Evolutionary conservation across 2,329 filamentous ascomycete species (phyloP).

Genomic region (Scorias spongiosa): DNA sequence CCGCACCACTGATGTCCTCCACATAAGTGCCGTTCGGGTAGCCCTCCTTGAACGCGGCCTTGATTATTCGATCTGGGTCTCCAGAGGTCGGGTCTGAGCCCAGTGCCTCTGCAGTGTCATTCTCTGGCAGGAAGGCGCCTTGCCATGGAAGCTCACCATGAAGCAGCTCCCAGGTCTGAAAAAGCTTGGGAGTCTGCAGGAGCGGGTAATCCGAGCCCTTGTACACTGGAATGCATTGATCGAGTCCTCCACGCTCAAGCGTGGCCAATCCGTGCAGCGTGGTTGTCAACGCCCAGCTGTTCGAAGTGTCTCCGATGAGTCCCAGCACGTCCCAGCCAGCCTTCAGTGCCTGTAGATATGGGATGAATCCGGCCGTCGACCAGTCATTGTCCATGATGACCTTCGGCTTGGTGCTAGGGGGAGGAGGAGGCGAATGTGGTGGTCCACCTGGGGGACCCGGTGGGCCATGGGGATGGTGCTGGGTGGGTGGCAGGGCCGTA

Average conservation of each 20-base stretch:
- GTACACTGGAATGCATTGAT: conserved; percentile 33
- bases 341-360: conserved; percentile 30
- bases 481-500: background rate
- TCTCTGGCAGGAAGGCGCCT: conserved; percentile 31
- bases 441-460: background rate
- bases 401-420: conserved; percentile 10
- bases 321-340: conserved; percentile 31
- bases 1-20: conserved; percentile 24
- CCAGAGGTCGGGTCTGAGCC: conserved; percentile 33
- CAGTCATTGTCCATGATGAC: conserved; percentile 35
- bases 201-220: conserved; percentile 33
- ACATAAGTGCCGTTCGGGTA: conserved; percentile 31
- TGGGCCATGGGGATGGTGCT: background rate
- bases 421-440: too few relatives aligned
- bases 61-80: conserved; percentile 27
- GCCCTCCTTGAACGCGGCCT: conserved; percentile 30
- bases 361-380: conserved; percentile 27
- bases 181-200: conserved; percentile 29
- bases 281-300: conserved; percentile 32
- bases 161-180: conserved; percentile 30
- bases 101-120: conserved; percentile 25
- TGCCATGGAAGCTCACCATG: conserved; percentile 32
- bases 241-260: conserved; percentile 30
- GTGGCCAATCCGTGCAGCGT: conserved; percentile 33
- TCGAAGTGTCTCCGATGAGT: conserved; percentile 26